Base-by-base conservation (phyloP, 2,329 filamentous ascomycete genomes). In the Hypoxylon sp. region DNA sequence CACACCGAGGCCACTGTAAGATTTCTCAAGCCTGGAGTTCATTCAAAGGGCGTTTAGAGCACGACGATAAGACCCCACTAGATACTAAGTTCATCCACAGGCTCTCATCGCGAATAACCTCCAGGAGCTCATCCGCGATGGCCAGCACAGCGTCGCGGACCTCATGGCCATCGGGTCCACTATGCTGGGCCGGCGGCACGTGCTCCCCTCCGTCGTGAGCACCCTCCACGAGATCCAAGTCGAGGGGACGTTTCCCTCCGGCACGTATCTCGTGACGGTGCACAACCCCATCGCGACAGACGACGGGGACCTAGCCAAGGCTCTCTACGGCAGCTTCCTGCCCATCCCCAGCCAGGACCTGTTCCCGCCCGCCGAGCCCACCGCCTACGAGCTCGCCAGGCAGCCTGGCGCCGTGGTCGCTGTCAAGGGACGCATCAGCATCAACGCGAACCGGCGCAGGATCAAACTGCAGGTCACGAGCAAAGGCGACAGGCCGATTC, bases 61-160 rank as follows among this genome's bases (percentile, higher is more conserved):
- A 34, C 14, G 16, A 43, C 2, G 3, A 23, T 16, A 29, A 46
- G 12, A 9, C 19, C 12, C 27, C 37, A 41, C 37, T 11, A 43
- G 48, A 25, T 32, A 11, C 52, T 53, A 39, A 54, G 5, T 60
- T 11, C 5, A 23, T 23, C 19, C 37, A 21, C 52, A 91, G 90
- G 91, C 91, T 27, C 86, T 94, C 71, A 96, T 97, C 75, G 90
- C 94, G 67, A 94, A 88, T 77, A 94, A 94, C 78, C 86, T 98
- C 52, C 95, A 97, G 79, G 95, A 98, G 86, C 90, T 97, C 74
- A 96, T 98, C 78, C 94, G 95, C 78, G 95, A 98, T 95, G 95
- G 95, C 77, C 89, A 91, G 72, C 93, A 97, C 81, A 91, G 87
- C 12, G 95, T 98, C 57, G 91, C 94, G 39, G 94, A 97, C 78